These are phyloP conservation scores for Theobroma grandiflorum DNA, from an alignment of 441 rosid species.

Conservation along the genomic window DNA sequence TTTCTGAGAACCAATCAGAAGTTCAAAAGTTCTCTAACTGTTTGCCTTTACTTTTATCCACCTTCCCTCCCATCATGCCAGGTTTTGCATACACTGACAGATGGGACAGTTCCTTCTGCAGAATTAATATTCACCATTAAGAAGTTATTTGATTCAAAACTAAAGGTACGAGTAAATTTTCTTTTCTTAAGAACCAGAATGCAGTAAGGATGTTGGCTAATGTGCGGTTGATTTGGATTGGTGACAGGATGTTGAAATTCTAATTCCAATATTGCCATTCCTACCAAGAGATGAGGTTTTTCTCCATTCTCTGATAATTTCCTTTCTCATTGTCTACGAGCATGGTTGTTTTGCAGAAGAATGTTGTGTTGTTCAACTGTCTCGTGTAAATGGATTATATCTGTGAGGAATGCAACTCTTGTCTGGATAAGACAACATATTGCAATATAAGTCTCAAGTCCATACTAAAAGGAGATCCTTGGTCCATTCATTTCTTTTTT, in stretches of 20 bases:
- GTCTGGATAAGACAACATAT: slow-evolving; percentile 14
- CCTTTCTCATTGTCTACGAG: slow-evolving; percentile 12
- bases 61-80: slow-evolving; percentile 40
- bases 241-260: slow-evolving; percentile 88
- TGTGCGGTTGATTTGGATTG: slow-evolving; percentile 38
- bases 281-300: slow-evolving; percentile 89
- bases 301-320: slow-evolving; percentile 25
- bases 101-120: slow-evolving; percentile 82
- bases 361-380: background rate
- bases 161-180: slow-evolving; percentile 67
- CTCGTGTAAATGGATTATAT: slow-evolving; percentile 7
- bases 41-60: slow-evolving; percentile 22
- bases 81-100: slow-evolving; percentile 95
- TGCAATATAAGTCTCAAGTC: background rate
- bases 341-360: slow-evolving; percentile 15
- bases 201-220: slow-evolving; percentile 39
- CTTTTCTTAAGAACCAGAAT: slow-evolving; percentile 26
- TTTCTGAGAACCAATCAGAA: slow-evolving; percentile 24
- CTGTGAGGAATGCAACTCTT: background rate
- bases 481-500: background rate
- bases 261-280: slow-evolving; percentile 88
- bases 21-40: slow-evolving; percentile 31
- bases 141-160: slow-evolving; percentile 87
- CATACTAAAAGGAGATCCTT: slow-evolving; percentile 5
- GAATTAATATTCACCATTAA: slow-evolving; percentile 79